Conservation (phyloP, 306 rosid species). For the Lathyrus tuberosus region DNA sequence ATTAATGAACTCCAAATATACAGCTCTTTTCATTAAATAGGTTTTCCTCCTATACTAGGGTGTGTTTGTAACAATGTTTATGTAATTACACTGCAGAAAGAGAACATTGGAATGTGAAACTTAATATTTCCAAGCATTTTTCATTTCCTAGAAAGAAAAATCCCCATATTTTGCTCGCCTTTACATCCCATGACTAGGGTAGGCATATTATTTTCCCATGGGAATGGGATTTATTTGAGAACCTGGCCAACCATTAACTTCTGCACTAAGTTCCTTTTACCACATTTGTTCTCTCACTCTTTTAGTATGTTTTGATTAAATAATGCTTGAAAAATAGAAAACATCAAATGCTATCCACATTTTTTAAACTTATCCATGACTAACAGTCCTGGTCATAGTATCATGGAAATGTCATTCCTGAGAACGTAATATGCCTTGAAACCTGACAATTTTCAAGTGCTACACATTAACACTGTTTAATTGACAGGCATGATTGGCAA, state of each 20-base stretch:
- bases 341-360: neutral
- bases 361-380: neutral
- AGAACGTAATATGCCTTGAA: neutral
- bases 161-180: neutral
- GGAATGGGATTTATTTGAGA: neutral
- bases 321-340: constrained; percentile 6
- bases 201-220: constrained; percentile 2
- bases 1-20: constrained; percentile 18
- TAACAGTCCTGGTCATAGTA: neutral
- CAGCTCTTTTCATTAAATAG: constrained; percentile 13
- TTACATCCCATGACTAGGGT: neutral
- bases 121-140: neutral
- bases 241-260: constrained; percentile 1
- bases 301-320: constrained; percentile 7
- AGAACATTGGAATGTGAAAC: constrained; percentile 3
- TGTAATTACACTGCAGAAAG: neutral
- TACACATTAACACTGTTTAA: constrained; percentile 7
- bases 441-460: neutral
- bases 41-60: neutral
- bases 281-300: neutral
- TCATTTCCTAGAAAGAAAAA: no score
- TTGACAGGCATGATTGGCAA: constrained; percentile 8
- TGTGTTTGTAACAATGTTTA: neutral
- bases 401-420: neutral
- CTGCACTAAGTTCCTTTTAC: neutral